These are phyloP conservation scores for Verticillium tricorpus DNA, from an alignment of 2,329 filamentous ascomycete genomes.

Conservation along the genomic window DNA sequence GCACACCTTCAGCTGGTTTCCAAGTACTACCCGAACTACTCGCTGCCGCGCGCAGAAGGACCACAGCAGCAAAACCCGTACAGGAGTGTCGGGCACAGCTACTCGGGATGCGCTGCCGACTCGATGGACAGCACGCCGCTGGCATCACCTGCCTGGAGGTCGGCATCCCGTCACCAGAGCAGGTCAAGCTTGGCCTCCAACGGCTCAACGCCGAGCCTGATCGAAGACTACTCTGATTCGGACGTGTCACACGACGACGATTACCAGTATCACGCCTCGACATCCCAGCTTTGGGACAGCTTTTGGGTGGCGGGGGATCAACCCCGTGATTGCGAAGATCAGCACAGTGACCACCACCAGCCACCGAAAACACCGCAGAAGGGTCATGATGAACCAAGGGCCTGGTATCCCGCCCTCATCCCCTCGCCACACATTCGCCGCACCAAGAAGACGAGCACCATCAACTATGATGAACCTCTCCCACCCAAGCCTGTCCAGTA, in stretches of 20 bases:
- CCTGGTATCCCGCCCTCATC: conserved; percentile 12
- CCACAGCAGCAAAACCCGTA: conserved; percentile 10
- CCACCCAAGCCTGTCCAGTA: conserved; percentile 15
- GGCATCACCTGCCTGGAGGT: conserved; percentile 7
- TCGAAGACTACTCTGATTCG: conserved; percentile 47
- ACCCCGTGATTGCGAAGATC: conserved; percentile 13
- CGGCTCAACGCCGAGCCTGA: conserved; percentile 41
- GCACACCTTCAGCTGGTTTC: conserved; percentile 33
- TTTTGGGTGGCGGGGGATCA: conserved; percentile 35
- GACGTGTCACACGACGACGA: conserved; percentile 48
- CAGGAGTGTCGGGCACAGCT: conserved; percentile 11
- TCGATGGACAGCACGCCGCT: background rate
- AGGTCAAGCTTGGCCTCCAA: conserved; percentile 42
- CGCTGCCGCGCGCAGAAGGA: conserved; percentile 28
- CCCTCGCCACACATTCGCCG: conserved; percentile 13
- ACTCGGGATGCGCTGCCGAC: background rate
- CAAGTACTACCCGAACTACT: conserved; percentile 36
- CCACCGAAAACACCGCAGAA: conserved; percentile 8
- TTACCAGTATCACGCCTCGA: conserved; percentile 40
- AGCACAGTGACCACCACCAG: conserved; percentile 5
- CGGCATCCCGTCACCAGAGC: conserved; percentile 12
- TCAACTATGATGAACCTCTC: conserved; percentile 18
- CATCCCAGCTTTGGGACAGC: conserved; percentile 45
- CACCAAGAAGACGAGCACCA: conserved; percentile 11
- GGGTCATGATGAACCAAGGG: background rate